phyloP scores from a whole-genome alignment of 305 asterid species.

The Fraxinus floribunda region DNA sequence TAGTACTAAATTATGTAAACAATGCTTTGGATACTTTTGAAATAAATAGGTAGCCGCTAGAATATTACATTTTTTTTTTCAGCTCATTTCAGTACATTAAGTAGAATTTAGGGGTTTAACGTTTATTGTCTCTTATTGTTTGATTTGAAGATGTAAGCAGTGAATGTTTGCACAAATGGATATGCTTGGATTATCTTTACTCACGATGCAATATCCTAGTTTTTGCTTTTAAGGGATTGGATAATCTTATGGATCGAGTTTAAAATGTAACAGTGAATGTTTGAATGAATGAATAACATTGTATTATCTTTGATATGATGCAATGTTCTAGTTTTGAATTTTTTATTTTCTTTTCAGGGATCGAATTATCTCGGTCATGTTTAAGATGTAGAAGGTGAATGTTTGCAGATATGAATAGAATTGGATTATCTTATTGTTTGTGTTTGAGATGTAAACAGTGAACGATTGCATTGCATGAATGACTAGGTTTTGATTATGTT shows the following conservation, averaged over 20 bases:
- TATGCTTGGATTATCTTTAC: conserved; percentile 22
- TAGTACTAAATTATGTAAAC: conserved; percentile 30
- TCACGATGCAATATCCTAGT: conserved; percentile 6
- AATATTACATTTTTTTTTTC: conserved; percentile 3
- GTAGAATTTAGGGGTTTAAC: conserved; percentile 25
- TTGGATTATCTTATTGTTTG: no score
- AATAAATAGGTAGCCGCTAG: conserved; percentile 25
- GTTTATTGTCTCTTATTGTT: neutral
- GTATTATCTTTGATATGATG: no score
- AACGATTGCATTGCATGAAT: no score
- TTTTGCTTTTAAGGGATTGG: no score
- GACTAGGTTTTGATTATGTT: no score
- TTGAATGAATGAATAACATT: neutral
- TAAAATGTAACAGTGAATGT: neutral
- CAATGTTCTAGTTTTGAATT: neutral
- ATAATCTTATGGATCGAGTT: neutral
- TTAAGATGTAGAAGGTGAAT: neutral
- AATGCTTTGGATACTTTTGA: conserved; percentile 27
- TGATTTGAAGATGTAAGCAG: conserved; percentile 17
- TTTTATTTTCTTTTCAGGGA: neutral
- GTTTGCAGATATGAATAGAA: neutral
- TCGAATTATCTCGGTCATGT: neutral
- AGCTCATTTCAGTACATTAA: conserved; percentile 21
- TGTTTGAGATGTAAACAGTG: no score
- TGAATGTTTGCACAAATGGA: conserved; percentile 26